phyloP scores from a whole-genome alignment of 2,329 filamentous ascomycete species.

The Penicillium olsonii region DNA sequence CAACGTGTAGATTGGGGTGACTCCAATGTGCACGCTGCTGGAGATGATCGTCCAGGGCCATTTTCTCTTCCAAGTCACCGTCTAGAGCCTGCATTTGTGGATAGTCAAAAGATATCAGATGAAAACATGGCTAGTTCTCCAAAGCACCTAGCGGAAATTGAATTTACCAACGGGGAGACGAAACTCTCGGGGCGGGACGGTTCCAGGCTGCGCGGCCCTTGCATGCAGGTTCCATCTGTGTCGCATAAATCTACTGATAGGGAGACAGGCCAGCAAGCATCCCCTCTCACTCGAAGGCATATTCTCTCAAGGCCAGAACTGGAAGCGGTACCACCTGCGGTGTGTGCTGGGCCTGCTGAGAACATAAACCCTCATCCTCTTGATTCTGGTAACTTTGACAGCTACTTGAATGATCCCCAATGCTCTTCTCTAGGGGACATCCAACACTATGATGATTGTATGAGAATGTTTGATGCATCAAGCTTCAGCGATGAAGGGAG shows the following conservation, averaged over 20 bases:
- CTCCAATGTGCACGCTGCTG: neutral
- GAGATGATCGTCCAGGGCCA: neutral
- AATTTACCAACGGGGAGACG: neutral
- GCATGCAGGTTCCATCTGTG: neutral
- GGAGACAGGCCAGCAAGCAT: neutral
- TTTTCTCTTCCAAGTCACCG: neutral
- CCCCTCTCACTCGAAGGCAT: neutral
- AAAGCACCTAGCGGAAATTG: neutral
- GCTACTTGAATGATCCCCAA: neutral
- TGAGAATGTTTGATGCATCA: neutral
- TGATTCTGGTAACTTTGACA: neutral
- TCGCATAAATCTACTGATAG: neutral
- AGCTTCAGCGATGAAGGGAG: neutral
- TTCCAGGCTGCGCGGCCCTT: neutral
- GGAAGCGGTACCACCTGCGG: neutral
- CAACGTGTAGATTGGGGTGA: neutral
- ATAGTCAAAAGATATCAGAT: neutral
- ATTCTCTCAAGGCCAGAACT: neutral
- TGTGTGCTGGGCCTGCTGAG: neutral
- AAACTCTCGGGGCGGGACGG: neutral
- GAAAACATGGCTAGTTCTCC: neutral
- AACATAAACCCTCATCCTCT: neutral
- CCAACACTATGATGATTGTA: neutral
- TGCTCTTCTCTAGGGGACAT: neutral
- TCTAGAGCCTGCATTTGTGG: neutral